Evolutionary conservation across 2,329 filamentous ascomycete species (phyloP).

Genomic region (Calonectria pseudoturangicola): DNA sequence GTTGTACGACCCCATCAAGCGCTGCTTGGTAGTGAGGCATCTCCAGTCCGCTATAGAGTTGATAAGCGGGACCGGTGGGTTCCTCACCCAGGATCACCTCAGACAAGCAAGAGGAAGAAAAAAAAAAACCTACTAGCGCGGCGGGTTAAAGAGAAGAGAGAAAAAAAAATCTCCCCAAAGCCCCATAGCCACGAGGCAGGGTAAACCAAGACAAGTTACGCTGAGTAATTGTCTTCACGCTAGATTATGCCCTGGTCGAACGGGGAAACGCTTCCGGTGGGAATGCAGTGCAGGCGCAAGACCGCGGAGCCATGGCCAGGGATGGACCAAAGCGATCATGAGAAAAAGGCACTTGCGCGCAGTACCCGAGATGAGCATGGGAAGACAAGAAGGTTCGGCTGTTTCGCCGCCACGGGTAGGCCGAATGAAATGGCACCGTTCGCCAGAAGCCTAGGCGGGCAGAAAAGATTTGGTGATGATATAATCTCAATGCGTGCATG

Average conservation of each 20-base stretch:
- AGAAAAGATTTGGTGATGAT: background rate
- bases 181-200: constrained; percentile 22
- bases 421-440: constrained; percentile 20
- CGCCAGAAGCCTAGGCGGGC: background rate
- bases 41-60: background rate
- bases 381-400: constrained; percentile 24
- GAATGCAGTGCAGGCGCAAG: constrained; percentile 27
- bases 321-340: constrained; percentile 36
- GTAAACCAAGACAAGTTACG: constrained; percentile 31
- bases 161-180: background rate
- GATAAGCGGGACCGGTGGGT: constrained; percentile 7
- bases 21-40: background rate
- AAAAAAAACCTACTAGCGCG: background rate
- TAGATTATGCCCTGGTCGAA: constrained; percentile 39
- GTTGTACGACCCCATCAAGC: background rate
- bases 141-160: background rate
- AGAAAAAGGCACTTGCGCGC: constrained; percentile 13
- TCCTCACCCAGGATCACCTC: background rate
- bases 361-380: constrained; percentile 24
- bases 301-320: constrained; percentile 17
- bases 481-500: constrained; percentile 34
- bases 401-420: constrained; percentile 36
- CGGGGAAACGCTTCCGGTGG: constrained; percentile 49
- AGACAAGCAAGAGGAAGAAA: background rate
- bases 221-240: constrained; percentile 31